Evolutionary conservation across 768 basidiomycete genomes (phyloP).

Genomic region (Daedaleopsis sinensis): DNA sequence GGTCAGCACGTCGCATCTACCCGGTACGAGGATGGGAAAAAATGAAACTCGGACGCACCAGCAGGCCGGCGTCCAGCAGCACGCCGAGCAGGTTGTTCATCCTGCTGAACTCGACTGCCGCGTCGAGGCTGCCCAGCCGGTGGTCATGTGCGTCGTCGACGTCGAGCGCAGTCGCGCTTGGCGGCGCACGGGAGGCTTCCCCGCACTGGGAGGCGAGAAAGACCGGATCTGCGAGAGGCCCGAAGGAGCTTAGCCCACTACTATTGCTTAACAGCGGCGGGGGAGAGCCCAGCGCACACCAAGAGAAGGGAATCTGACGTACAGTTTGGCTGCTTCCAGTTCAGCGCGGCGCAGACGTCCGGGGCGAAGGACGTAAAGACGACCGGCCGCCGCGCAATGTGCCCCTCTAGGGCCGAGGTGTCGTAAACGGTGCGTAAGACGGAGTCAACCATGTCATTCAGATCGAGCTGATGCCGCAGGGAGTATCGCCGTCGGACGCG

Average conservation of each 20-base stretch:
- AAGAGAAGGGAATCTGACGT: conserved; percentile 32
- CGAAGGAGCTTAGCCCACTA: conserved; percentile 7
- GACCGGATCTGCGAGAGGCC: conserved; percentile 72
- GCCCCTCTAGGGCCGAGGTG: conserved; percentile 54
- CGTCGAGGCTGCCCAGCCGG: conserved; percentile 72
- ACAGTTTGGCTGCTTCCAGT: conserved; percentile 99
- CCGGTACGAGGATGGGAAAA: background rate
- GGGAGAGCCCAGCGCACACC: conserved; percentile 6
- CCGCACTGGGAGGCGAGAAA: conserved; percentile 94
- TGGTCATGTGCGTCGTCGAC: conserved; percentile 47
- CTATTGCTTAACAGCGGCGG: background rate
- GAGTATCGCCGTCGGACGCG: conserved; percentile 45
- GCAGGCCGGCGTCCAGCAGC: conserved; percentile 81
- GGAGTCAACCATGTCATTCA: conserved; percentile 84
- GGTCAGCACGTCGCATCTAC: conserved; percentile 14
- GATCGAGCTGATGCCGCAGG: conserved; percentile 58
- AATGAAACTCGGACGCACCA: conserved; percentile 54
- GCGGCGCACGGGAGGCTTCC: conserved; percentile 44
- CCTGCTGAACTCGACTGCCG: conserved; percentile 93
- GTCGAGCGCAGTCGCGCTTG: conserved; percentile 42
- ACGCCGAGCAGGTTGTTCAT: conserved; percentile 92
- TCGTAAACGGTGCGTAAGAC: conserved; percentile 85
- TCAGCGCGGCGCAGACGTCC: conserved; percentile 85
- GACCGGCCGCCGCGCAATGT: conserved; percentile 68
- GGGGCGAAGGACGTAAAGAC: conserved; percentile 94